A percentile compares a stretch with the other conserved stretches of the same genome.
Conservation (phyloP, 768 basidiomycete genomes). For the Macrolepiota fuliginosa region DNA sequence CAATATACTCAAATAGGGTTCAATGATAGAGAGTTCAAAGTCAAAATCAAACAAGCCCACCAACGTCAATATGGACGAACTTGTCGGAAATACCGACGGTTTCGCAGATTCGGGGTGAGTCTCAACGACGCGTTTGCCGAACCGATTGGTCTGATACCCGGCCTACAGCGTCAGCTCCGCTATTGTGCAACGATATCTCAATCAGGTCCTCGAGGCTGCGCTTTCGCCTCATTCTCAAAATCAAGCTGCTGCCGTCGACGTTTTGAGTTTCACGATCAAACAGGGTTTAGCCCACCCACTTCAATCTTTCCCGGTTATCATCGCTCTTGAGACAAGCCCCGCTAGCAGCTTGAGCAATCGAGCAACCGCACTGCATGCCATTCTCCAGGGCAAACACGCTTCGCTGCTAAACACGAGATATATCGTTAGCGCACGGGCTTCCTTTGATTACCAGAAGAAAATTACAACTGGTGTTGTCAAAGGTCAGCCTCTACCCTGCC, state of each 20-base stretch:
- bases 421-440: constrained; percentile 72
- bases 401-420: constrained; percentile 87
- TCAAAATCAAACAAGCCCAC: constrained; percentile 35
- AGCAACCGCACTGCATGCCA: constrained; percentile 76
- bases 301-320: constrained; percentile 87
- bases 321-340: constrained; percentile 90
- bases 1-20: background rate
- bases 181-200: constrained; percentile 89
- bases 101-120: constrained; percentile 96
- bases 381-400: constrained; percentile 86
- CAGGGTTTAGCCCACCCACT: constrained; percentile 96
- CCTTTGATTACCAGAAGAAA: constrained; percentile 81
- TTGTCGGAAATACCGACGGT: constrained; percentile 92
- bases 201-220: constrained; percentile 78
- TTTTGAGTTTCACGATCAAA: constrained; percentile 88
- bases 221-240: constrained; percentile 67
- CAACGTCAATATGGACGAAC: constrained; percentile 85
- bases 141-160: background rate
- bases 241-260: constrained; percentile 84
- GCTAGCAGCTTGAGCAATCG: constrained; percentile 58
- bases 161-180: constrained; percentile 83
- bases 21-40: constrained; percentile 37
- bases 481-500: constrained; percentile 36
- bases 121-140: background rate
- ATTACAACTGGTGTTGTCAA: constrained; percentile 44